Base-by-base conservation (phyloP, 2,329 filamentous ascomycete genomes). In the Chrysoporthe cubensis region DNA sequence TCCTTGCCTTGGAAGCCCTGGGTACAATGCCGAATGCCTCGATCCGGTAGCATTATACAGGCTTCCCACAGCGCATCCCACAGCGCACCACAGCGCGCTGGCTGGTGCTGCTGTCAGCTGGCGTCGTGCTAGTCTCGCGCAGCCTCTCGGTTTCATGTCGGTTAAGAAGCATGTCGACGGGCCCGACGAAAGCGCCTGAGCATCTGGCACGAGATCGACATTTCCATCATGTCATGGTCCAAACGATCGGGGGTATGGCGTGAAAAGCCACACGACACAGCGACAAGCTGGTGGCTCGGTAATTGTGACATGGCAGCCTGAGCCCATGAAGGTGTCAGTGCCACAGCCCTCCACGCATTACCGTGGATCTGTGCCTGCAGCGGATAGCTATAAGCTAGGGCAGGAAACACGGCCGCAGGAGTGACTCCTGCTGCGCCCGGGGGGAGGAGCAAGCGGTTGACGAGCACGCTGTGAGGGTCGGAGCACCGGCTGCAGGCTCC, bases 401-500 rank as follows among this genome's bases (percentile, higher is more conserved):
- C 8, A 40, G 57, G 34, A 58, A 34, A 34, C 46, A 61, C 65
- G n/a, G 43, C 42, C 54, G 54, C 32, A 40, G 32, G 54, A 40
- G 54, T 40, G 16, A n/a, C 52, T 56, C 16, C n/a, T 62, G 59
- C 44, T 14, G 56, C 32, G 26, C 26, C 26, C 26, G 26, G 42
- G 37, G 37, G 56, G n/a, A n/a, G 6, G 5, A 2, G 37, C 37
- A 7, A 9, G 9, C 9, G 37, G 37, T 40, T 40, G 56, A 59
- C 14, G 13, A 14, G 44, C 44, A 46, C 13, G 44, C 44, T 57
- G 34, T n/a, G 50, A 26, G 50, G 48, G 50, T 21, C 50, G 21
- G 9, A 54, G 50, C 50, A 54, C 50, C 50, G 7, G 34, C 43
- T 52, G 66, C 66, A 69, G 60, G 68, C 68, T 69, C 68, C 62